These are phyloP conservation scores for Candida nanaspora DNA, from an alignment of 805 yeast genomes.

Conservation along the genomic window DNA sequence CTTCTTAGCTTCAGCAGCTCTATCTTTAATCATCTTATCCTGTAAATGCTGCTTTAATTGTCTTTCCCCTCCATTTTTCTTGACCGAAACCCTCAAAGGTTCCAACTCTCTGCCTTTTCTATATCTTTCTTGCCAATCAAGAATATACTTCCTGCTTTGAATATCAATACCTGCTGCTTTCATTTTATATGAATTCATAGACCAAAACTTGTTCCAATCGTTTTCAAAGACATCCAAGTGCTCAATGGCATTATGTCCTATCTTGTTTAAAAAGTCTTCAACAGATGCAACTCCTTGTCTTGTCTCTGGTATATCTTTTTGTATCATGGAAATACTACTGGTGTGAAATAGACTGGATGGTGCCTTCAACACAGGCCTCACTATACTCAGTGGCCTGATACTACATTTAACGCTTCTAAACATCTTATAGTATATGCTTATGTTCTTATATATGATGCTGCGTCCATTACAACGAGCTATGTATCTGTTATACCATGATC, in stretches of 20 bases:
- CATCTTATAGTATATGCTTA: not conserved
- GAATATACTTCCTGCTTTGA: slow-evolving; percentile 62
- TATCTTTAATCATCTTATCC: slow-evolving; percentile 47
- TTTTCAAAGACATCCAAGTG: slow-evolving; percentile 63
- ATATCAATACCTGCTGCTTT: slow-evolving; percentile 75
- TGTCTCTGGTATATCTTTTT: slow-evolving; percentile 36
- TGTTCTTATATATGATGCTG: too few species aligned
- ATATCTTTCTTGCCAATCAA: slow-evolving; percentile 65
- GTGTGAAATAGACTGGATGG: not conserved
- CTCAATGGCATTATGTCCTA: slow-evolving; percentile 72
- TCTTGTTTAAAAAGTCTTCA: slow-evolving; percentile 59
- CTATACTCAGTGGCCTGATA: too few species aligned
- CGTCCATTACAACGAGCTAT: too few species aligned
- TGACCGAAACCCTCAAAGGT: slow-evolving; percentile 52
- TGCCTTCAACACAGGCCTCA: not conserved
- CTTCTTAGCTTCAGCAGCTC: slow-evolving; percentile 30
- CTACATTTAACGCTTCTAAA: too few species aligned
- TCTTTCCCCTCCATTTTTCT: slow-evolving; percentile 87
- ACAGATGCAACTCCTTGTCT: slow-evolving; percentile 59
- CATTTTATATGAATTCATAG: slow-evolving; percentile 44
- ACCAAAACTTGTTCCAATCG: slow-evolving; percentile 61
- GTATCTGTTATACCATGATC: too few species aligned
- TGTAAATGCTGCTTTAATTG: slow-evolving; percentile 63
- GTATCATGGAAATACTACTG: not conserved
- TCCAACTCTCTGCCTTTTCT: slow-evolving; percentile 44